These are phyloP conservation scores for Populus davidiana DNA, from an alignment of 345 rosid genomes.

Conservation along the genomic window DNA sequence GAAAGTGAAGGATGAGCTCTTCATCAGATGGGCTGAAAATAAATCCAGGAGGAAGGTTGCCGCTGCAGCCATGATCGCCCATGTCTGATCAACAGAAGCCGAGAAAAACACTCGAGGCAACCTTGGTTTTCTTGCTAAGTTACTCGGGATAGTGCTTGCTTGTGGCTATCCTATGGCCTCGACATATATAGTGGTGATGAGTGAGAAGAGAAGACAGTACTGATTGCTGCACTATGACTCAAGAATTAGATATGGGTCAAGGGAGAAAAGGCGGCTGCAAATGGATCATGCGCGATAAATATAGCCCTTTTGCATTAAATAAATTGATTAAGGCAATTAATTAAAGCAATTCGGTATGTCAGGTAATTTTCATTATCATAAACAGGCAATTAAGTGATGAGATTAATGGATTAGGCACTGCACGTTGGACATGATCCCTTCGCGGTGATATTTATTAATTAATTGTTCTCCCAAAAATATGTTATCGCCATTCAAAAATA, in stretches of 20 bases:
- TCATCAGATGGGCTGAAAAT: slow-evolving; percentile 44
- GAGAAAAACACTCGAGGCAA: neutral
- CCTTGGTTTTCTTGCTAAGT: neutral
- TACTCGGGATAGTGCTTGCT: neutral
- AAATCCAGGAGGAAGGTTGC: slow-evolving; percentile 50
- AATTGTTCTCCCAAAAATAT: neutral
- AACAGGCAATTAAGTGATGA: neutral
- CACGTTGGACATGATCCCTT: neutral
- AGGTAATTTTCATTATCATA: neutral
- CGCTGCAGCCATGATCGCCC: slow-evolving; percentile 6
- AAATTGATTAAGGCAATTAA: neutral
- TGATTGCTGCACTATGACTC: slow-evolving; percentile 1
- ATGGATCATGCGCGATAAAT: neutral
- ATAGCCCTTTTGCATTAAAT: neutral
- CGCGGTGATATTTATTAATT: neutral
- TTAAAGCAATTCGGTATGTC: neutral
- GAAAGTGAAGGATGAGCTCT: slow-evolving; percentile 50
- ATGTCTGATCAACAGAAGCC: neutral
- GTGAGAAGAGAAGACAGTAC: neutral
- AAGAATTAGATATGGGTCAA: neutral
- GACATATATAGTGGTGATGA: neutral
- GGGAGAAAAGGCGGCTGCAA: neutral
- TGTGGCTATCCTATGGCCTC: neutral
- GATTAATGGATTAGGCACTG: neutral
- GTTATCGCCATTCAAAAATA: neutral